A percentile compares a stretch with the other conserved stretches of the same genome.
Conservation (phyloP, 306 rosid species). For the Fagus sylvatica region DNA sequence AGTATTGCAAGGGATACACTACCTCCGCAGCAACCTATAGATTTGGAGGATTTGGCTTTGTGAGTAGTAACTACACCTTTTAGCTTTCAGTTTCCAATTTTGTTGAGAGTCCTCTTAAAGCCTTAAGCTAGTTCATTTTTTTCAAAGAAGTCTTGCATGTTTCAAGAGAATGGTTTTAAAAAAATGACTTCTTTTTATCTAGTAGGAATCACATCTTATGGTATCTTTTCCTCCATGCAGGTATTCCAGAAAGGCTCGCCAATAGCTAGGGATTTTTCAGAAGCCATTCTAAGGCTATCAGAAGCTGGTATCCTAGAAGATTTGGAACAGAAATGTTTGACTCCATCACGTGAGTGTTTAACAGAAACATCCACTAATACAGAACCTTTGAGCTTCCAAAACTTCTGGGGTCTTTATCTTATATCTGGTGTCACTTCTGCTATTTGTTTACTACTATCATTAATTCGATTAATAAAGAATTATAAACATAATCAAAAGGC, state of each 20-base stretch:
- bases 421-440: slow-evolving; percentile 55
- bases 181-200: too few species aligned
- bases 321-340: slow-evolving; percentile 44
- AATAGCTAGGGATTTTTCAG: slow-evolving; percentile 50
- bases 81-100: too few species aligned
- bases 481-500: slow-evolving; percentile 17
- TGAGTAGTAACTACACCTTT: slow-evolving; percentile 31
- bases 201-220: background rate
- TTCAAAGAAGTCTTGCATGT: too few species aligned
- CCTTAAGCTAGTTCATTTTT: too few species aligned
- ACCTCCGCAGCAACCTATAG: slow-evolving; percentile 36
- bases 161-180: too few species aligned
- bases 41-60: slow-evolving; percentile 79
- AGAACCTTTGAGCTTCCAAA: slow-evolving; percentile 43
- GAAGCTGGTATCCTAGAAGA: slow-evolving; percentile 37
- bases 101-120: too few species aligned
- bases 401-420: slow-evolving; percentile 59
- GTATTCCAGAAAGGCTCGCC: slow-evolving; percentile 74
- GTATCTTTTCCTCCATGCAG: slow-evolving; percentile 28
- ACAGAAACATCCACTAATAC: slow-evolving; percentile 10
- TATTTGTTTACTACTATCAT: slow-evolving; percentile 40
- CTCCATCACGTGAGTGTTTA: slow-evolving; percentile 25
- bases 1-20: slow-evolving; percentile 46
- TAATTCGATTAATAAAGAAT: slow-evolving; percentile 14
- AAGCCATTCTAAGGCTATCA: slow-evolving; percentile 47